Evolutionary conservation across 768 basidiomycete genomes (phyloP).

Genomic region (Tulasnella sp.): DNA sequence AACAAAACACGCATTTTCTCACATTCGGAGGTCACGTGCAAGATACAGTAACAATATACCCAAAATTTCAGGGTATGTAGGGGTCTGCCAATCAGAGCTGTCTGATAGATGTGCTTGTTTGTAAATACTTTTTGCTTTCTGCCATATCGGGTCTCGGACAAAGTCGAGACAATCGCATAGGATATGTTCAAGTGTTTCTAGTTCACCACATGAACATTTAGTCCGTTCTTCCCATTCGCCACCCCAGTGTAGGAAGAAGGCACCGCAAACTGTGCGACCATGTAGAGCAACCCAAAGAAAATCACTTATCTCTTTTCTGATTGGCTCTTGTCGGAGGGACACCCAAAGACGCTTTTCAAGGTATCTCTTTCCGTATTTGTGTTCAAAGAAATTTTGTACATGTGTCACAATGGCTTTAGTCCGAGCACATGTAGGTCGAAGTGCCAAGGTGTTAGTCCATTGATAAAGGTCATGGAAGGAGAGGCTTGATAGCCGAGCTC

Average conservation of each 20-base stretch:
- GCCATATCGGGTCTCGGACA: neutral
- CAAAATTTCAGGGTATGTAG: too few relatives aligned
- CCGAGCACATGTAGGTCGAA: neutral
- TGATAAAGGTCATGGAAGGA: neutral
- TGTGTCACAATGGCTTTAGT: neutral
- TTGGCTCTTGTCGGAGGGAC: neutral
- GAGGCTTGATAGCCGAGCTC: neutral
- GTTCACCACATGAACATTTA: neutral
- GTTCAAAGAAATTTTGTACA: too few relatives aligned
- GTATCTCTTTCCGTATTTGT: too few relatives aligned
- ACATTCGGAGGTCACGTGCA: too few relatives aligned
- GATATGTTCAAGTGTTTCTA: slow-evolving; percentile 9
- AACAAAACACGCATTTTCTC: too few relatives aligned
- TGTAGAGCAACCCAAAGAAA: slow-evolving; percentile 7
- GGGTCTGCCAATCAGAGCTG: too few relatives aligned
- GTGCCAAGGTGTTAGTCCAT: neutral
- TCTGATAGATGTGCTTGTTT: too few relatives aligned
- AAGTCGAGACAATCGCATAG: neutral
- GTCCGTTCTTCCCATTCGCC: slow-evolving; percentile 9
- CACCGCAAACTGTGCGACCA: neutral
- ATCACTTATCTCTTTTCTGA: slow-evolving; percentile 6
- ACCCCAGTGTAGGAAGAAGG: slow-evolving; percentile 1
- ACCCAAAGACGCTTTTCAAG: neutral
- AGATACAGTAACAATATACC: too few relatives aligned
- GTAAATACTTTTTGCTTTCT: neutral